These are phyloP conservation scores for Oryza punctata DNA, from an alignment of 176 grass and related monocot species.

Conservation along the genomic window DNA sequence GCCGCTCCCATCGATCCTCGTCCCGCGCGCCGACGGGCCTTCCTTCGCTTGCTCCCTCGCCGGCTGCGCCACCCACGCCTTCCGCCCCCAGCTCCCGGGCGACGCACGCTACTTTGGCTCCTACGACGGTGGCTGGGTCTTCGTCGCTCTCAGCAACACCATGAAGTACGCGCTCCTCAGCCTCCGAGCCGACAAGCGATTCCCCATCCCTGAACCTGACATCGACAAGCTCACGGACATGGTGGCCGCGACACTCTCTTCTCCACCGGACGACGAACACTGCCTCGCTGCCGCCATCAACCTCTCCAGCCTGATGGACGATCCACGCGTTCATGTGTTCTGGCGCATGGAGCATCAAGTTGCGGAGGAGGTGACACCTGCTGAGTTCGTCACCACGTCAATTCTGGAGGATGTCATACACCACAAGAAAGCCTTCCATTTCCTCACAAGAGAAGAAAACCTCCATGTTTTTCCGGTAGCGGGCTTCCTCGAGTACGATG, in stretches of 20 bases:
- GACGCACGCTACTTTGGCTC: background rate
- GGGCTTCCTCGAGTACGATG: background rate
- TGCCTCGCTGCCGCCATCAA: background rate
- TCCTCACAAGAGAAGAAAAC: background rate
- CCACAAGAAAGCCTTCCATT: background rate
- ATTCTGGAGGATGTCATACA: background rate
- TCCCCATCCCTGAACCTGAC: background rate
- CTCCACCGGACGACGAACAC: background rate
- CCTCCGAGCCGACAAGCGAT: background rate
- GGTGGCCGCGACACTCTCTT: background rate
- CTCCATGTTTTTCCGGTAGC: background rate
- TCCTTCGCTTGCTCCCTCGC: background rate
- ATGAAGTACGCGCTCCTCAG: accelerated
- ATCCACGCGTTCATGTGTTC: background rate
- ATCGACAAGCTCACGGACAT: background rate
- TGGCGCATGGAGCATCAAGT: background rate
- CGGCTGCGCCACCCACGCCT: background rate
- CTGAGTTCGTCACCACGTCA: background rate
- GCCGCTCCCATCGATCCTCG: too few relatives aligned
- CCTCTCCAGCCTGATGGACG: background rate
- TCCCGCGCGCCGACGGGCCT: background rate
- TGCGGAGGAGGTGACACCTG: too few relatives aligned
- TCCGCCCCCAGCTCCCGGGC: too few relatives aligned
- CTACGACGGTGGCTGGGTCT: background rate
- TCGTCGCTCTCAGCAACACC: background rate